Percentiles rank a stretch among this genome's conserved stretches.
These are phyloP conservation scores for Lepidium africanum DNA, from an alignment of 345 rosid genomes.

Conservation along the genomic window DNA sequence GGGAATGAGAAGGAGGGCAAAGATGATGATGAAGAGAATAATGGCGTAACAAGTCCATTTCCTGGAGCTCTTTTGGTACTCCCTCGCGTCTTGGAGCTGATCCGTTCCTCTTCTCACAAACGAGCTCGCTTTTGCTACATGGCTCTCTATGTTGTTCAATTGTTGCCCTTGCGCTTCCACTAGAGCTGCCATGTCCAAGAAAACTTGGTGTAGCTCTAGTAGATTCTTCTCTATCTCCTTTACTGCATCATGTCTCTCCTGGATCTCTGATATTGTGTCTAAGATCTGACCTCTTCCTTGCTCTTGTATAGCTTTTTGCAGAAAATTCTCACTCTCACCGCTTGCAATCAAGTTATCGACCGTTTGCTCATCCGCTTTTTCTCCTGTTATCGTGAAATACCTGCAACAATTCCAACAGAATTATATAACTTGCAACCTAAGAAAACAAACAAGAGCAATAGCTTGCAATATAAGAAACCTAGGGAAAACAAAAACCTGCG, in stretches of 20 bases:
- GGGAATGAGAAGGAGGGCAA: conserved; percentile 46
- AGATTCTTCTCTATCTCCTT: conserved; percentile 88
- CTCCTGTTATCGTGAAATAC: conserved; percentile 75
- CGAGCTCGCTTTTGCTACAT: conserved; percentile 79
- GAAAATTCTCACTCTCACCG: conserved; percentile 81
- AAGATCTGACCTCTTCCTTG: conserved; percentile 80
- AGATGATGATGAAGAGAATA: conserved; percentile 34
- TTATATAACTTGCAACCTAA: not conserved
- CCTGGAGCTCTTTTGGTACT: conserved; percentile 70
- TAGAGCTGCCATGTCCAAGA: conserved; percentile 85
- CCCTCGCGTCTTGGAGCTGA: conserved; percentile 64
- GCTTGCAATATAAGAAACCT: conserved; percentile 3
- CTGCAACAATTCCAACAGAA: conserved; percentile 5
- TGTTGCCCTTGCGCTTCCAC: conserved; percentile 92
- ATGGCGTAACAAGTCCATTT: conserved; percentile 74
- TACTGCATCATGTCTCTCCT: conserved; percentile 80
- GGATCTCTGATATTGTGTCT: conserved; percentile 79
- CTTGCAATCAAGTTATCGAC: conserved; percentile 72
- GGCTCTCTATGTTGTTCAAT: conserved; percentile 74
- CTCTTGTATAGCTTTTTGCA: conserved; percentile 82
- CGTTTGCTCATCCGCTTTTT: conserved; percentile 59
- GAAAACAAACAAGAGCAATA: not conserved
- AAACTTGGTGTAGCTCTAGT: conserved; percentile 74
- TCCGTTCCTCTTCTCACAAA: conserved; percentile 71
- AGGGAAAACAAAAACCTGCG: conserved; percentile 23